Evolutionary conservation across 164 flowering plant species (phyloP), one percentile per base, ranked within the genome.

Genomic region (Vitis rotundifolia): DNA sequence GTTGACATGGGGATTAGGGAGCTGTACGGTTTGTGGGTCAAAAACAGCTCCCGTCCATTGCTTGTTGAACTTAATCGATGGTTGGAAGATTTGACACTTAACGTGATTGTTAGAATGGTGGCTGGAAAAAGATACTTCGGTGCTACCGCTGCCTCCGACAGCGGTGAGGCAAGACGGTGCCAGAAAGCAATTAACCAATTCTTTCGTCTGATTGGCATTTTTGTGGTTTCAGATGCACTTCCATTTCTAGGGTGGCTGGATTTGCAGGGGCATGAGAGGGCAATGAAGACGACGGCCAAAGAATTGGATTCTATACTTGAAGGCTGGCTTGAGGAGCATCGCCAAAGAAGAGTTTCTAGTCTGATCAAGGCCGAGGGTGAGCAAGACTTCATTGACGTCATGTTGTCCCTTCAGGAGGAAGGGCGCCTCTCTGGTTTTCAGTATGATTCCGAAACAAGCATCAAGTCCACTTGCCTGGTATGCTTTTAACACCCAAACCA

Each of bases 391-490:
- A 69, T 69, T 28, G 72, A 69, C 48, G 65, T 69, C 9, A 69
- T 69, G 72, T 18, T 69, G 11, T 66, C 71, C 0, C 64, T 69
- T 16, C 26, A 64, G 16, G 77, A 62, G 29, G 65, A 66, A 63
- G 72, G 71, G 2, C 48, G 63, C 0, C 64, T 73, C 13, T 69
- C 80, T 2, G 13, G 53, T 62, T 74, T 73, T 57, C 74, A 54
- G 48, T 56, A 71, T 67, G 72, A 70, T 70, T 62, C 61, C 1
- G 53, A 66, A 47, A 73, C 74, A 9, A 44, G 64, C 53, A 77
- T 77, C 77, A 77, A 77, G 48, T 69, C 77, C 12, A 77, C 77
- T 29, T 77, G 80, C 18, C 74, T 77, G 71, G 80, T 77, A 77
- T 7, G 51, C 44, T 37, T 37, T 37, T 37, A 37, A 37, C 44